Base-by-base conservation (phyloP, 2,329 filamentous ascomycete species). In the Arthrinium phaeospermum region DNA sequence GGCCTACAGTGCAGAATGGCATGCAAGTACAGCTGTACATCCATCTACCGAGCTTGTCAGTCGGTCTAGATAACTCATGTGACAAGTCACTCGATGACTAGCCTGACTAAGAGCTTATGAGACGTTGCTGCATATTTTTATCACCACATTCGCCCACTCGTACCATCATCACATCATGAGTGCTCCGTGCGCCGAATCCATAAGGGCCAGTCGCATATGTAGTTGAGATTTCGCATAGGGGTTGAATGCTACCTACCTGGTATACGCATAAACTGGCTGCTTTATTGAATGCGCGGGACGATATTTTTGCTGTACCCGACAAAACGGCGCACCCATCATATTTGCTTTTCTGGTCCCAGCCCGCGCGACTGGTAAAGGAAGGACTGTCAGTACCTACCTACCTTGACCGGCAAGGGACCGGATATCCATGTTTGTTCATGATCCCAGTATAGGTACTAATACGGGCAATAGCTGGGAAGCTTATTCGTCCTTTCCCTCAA, bases 31-130 rank as follows among this genome's bases (percentile, higher is more conserved):
- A 37, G 37, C 10, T 41, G 57, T 64, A 64, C 34, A 41, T 37
- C 34, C 41, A 64, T 61, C 27, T 61, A 34, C 46, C 22, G 30
- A 61, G 30, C 8, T 61, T 37, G 27, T 22, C 34, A 8, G 53
- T 61, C 53, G 53, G 53, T 61, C 53, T 61, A 61, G 53, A 61
- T 61, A 61, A 61, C 27, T 61, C 34, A 64, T 64, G 57, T 41
- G 57, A 64, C 57, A 41, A 64, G 57, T 64, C 57, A 41, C 30
- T 64, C 57, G 19, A 41, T 41, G 34, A 34, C 57, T 14, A n/a
- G 30, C 34, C 19, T 64, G 57, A 64, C 57, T 64, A 64, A 64
- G 41, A 34, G 57, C 57, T 64, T 64, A 64, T 64, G 57, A 64
- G 57, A 41, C 13, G 57, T n/a, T 41, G 34, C 34, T 41, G 57